A percentile compares a stretch with the other conserved stretches of the same genome.
These are phyloP conservation scores for Hypericum androsaemum DNA, from an alignment of 345 rosid species.

Conservation along the genomic window DNA sequence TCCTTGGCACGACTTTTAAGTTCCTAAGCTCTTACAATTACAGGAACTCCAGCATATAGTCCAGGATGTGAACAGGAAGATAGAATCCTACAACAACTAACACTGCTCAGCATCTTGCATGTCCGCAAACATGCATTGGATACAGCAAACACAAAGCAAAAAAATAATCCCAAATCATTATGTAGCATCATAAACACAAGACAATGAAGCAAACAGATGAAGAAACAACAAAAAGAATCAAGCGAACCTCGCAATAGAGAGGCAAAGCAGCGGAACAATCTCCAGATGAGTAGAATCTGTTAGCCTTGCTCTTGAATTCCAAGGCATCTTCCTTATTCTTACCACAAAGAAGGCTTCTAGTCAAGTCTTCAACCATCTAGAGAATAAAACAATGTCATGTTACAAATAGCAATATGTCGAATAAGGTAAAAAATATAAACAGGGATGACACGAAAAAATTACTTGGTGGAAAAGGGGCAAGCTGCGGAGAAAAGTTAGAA, in stretches of 20 bases:
- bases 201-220: neutral
- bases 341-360: slow-evolving; percentile 35
- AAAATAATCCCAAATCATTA: neutral
- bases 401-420: neutral
- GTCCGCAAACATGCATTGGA: neutral
- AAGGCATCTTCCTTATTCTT: slow-evolving; percentile 51
- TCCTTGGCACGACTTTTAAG: no score
- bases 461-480: slow-evolving; percentile 55
- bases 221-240: neutral
- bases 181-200: neutral
- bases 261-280: slow-evolving; percentile 37
- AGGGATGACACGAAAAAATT: neutral
- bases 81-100: no score
- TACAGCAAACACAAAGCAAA: neutral
- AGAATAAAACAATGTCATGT: neutral
- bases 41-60: no score
- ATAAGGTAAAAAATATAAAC: neutral
- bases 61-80: no score
- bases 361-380: slow-evolving; percentile 46
- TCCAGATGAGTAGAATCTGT: slow-evolving; percentile 35
- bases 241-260: slow-evolving; percentile 45
- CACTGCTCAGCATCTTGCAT: no score
- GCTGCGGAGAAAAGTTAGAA: slow-evolving; percentile 35
- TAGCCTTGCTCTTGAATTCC: slow-evolving; percentile 54
- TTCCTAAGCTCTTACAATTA: no score